phyloP scores from a whole-genome alignment of 129 eudicot species.

The Helianthus tuberosus region DNA sequence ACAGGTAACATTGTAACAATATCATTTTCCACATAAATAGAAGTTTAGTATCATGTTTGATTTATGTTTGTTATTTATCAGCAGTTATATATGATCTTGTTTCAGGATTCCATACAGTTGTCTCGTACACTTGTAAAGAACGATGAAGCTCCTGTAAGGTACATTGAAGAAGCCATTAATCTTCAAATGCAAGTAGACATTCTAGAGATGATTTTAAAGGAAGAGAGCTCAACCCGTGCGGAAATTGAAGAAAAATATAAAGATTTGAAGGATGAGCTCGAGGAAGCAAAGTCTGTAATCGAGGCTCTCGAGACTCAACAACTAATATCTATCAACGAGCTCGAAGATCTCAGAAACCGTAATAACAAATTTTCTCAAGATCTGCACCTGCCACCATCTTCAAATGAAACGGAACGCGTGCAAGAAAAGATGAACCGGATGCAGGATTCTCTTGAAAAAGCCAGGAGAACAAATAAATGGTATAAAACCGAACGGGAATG shows the following conservation, averaged over 20 bases:
- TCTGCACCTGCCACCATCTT: slow-evolving; percentile 38
- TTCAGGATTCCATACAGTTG: slow-evolving; percentile 62
- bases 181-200: slow-evolving; percentile 83
- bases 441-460: slow-evolving; percentile 89
- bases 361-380: slow-evolving; percentile 41
- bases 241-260: slow-evolving; percentile 58
- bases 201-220: slow-evolving; percentile 68
- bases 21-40: slow-evolving; percentile 1
- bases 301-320: slow-evolving; percentile 90
- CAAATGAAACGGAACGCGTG: slow-evolving; percentile 42
- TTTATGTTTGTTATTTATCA: neutral
- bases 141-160: slow-evolving; percentile 36
- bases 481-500: slow-evolving; percentile 64
- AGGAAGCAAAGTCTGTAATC: slow-evolving; percentile 62
- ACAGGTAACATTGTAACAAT: neutral
- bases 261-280: slow-evolving; percentile 52
- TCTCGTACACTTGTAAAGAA: slow-evolving; percentile 26
- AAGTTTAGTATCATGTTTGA: neutral
- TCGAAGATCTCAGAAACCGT: slow-evolving; percentile 71
- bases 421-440: slow-evolving; percentile 73
- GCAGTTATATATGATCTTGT: slow-evolving; percentile 4
- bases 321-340: slow-evolving; percentile 58
- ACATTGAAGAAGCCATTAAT: slow-evolving; percentile 53
- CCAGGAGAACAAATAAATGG: slow-evolving; percentile 56
- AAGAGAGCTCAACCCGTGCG: slow-evolving; percentile 51